A percentile compares a stretch with the other conserved stretches of the same genome.
These are phyloP conservation scores for Dendrobium officinale DNA, from an alignment of 106 monocot species.

Conservation along the genomic window DNA sequence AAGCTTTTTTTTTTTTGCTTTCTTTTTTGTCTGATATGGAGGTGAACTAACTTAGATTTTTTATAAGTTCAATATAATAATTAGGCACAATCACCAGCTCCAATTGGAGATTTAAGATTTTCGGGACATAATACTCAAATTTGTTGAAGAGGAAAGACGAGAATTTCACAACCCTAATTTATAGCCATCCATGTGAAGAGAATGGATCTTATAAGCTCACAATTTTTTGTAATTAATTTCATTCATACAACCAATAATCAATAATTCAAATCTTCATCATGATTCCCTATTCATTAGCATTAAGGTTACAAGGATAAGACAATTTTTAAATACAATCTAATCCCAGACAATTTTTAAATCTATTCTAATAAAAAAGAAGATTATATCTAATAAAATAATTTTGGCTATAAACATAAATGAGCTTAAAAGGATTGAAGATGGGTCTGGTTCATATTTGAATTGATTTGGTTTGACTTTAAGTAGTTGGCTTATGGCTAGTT, in stretches of 20 bases:
- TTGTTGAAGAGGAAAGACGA: not conserved
- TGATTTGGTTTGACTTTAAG: not conserved
- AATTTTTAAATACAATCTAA: not conserved
- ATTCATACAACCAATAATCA: not conserved
- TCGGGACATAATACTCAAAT: not conserved
- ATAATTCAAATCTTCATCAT: not conserved
- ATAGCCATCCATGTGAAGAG: not conserved
- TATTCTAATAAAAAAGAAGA: not conserved
- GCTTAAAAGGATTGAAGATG: not conserved
- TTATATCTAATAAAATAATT: not conserved
- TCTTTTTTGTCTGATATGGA: too few species aligned
- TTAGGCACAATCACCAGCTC: not conserved
- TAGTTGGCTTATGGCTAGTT: not conserved
- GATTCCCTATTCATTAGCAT: not conserved
- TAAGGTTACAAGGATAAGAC: not conserved
- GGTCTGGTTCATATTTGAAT: not conserved
- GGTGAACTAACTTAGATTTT: not conserved
- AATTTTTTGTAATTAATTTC: not conserved
- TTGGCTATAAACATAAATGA: not conserved
- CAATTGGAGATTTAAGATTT: not conserved
- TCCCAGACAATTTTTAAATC: not conserved
- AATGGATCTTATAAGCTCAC: not conserved
- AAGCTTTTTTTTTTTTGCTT: too few species aligned
- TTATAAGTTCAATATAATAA: not conserved
- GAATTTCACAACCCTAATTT: not conserved